Evolutionary conservation across 257 asterid genomes (phyloP).

Genomic region (Plectranthus barbatus): DNA sequence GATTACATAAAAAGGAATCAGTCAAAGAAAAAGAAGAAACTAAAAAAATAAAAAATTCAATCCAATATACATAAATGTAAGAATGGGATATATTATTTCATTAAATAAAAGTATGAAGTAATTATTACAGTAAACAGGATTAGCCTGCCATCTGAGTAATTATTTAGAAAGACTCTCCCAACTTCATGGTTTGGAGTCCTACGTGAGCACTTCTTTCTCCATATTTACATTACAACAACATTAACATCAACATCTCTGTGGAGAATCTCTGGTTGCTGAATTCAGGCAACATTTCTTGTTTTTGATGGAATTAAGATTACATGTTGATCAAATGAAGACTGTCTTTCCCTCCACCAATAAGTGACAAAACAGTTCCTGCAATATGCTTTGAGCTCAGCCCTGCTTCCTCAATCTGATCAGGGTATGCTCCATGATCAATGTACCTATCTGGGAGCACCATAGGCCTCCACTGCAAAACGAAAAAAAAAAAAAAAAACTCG

Average conservation of each 20-base stretch:
- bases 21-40: too few relatives aligned
- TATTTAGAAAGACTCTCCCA: background rate
- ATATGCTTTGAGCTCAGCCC: constrained; percentile 55
- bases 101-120: background rate
- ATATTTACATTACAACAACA: constrained; percentile 4
- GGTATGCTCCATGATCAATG: constrained; percentile 54
- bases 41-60: too few relatives aligned
- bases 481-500: too few relatives aligned
- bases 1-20: too few relatives aligned
- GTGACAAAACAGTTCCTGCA: constrained; percentile 48
- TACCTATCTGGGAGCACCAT: constrained; percentile 62
- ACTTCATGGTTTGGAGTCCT: background rate
- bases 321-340: constrained; percentile 18
- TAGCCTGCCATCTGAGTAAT: background rate
- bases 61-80: too few relatives aligned
- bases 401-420: constrained; percentile 55
- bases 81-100: background rate
- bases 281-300: background rate
- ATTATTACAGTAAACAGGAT: background rate
- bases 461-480: constrained; percentile 46
- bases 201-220: background rate
- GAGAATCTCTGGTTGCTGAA: background rate
- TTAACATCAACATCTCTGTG: background rate
- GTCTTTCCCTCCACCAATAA: constrained; percentile 36
- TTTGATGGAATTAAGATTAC: background rate